Base-by-base conservation (phyloP, 2,329 filamentous ascomycete species). In the Daldinia sp. region DNA sequence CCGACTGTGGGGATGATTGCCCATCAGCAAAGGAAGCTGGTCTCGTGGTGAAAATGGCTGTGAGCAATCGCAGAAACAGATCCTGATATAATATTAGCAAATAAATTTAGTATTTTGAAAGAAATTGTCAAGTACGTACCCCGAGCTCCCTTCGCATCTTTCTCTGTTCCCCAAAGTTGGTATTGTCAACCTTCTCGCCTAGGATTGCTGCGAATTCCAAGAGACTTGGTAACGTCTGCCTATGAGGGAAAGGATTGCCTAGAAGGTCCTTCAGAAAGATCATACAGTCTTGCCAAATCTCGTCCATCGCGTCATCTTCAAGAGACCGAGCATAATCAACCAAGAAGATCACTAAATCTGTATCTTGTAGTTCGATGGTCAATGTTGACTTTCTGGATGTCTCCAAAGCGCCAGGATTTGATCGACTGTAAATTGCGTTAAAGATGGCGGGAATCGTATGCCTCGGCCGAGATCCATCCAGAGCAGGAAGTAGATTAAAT, bases 281-380 rank as follows among this genome's bases (percentile, higher is more conserved):
- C 75, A 94, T 93, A 78, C 95, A 99, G 78, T 99, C 95, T 44
- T 90, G 87, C 96, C 96, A 99, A 55, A 99, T 97, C 80, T 99
- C 96, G 75, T 99, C 96, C 87, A 98, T 95, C 15, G 96, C 92
- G 82, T 99, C 96, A 75, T 99, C 96, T 76, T 99, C 96, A 12
- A 98, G 85, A 0, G 94, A 96, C 33, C 88, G 88, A 0, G 94
- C 91, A 79, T 99, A 99, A 69, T 96, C 92, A 6, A 97, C 92
- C 50, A 98, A 81, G 78, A 99, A 99, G 7, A 92, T 88, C 7
- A 95, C 93, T 10, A 99, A 84, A 75, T 98, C 94, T 0, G 89
- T 88, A 75, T 98, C 94, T 60, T 90, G 89, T 9, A 99, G 82
- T 54, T 93, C 91, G 18, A 96, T 92, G 0, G 95, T 97, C 78